Evolutionary conservation across 306 rosid species (phyloP), one percentile per base, ranked within the genome.

Genomic region (Styphnolobium japonicum): DNA sequence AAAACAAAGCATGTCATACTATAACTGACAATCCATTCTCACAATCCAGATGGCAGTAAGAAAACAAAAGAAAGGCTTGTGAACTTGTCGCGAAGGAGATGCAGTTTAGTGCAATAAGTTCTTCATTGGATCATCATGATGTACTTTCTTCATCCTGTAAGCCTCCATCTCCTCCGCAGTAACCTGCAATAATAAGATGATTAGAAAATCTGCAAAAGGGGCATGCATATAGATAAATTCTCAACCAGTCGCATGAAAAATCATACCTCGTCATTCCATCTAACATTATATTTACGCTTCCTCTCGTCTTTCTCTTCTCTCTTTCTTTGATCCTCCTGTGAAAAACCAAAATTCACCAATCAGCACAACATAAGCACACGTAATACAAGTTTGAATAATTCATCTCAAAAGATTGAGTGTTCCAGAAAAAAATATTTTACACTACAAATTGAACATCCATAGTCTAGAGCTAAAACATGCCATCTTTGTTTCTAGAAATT

Each of bases 231-330:
- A 67, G 10, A 51, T 8, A 19, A 43, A 7, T 19, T 27, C 3
- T 56, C 18, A 78, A 42, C 42, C 10, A 5, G 27, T 10, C 53
- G 16, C 60, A 22, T 2, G 16, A 74, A 33, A 75, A 19, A 31
- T 7, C 55, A 11, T 81, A 89, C 91, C 90, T 86, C 87, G 34
- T 87, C 90, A 34, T 87, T 80, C 86, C 90, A 87, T 55, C 79
- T 82, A 25, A 86, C 90, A 12, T 87, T 87, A 46, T 86, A 90
- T 84, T 90, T 87, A 7, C 85, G 82, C 55, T 90, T 87, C 34
- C 90, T 84, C 71, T 87, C 90, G 6, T 90, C 92, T 72, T 60
- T 90, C 88, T 86, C 94, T 81, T 86, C 94, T 78, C 76, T 84
- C 84, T 67, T 88, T 36, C 84, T 88, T 55, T 85, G 86, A 15